Percentiles rank a stretch among this genome's conserved stretches.
Conservation (phyloP, 495 filamentous ascomycete species). For the Cairneyella variabilis region DNA sequence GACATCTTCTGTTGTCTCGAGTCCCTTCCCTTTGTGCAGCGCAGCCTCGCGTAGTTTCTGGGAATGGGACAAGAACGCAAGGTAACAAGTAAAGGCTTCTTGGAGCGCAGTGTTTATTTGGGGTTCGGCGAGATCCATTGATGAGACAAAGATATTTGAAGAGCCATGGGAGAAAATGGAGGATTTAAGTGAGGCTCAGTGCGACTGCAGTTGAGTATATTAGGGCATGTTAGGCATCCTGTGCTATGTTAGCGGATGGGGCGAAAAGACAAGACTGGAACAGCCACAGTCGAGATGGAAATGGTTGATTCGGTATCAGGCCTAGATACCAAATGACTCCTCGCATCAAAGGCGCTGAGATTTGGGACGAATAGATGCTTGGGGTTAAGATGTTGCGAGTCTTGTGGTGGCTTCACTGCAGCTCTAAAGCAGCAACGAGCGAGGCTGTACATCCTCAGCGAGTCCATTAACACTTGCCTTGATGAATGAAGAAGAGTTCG, state of each 20-base stretch:
- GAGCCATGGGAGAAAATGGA: neutral
- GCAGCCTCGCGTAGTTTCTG: conserved; percentile 3
- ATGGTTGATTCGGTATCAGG: no score
- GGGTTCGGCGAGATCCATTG: conserved; percentile 10
- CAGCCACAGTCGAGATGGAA: no score
- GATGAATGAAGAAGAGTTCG: no score
- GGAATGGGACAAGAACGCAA: conserved; percentile 4
- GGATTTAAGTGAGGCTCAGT: conserved; percentile 7
- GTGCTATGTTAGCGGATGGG: neutral
- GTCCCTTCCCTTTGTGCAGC: conserved; percentile 11
- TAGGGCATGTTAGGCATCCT: neutral
- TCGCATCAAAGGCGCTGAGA: no score
- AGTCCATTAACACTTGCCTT: no score
- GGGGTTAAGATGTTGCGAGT: no score
- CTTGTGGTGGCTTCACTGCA: no score
- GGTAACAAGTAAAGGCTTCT: conserved; percentile 14
- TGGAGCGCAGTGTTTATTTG: conserved; percentile 11
- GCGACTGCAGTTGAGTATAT: neutral
- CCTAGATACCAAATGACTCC: no score
- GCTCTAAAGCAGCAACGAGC: no score
- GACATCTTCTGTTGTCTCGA: conserved; percentile 11
- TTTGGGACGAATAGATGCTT: no score
- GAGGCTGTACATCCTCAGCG: no score
- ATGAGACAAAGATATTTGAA: neutral
- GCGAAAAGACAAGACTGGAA: neutral